These are phyloP conservation scores for Verticillium klebahnii DNA, from an alignment of 2,329 filamentous ascomycete genomes.

Conservation along the genomic window DNA sequence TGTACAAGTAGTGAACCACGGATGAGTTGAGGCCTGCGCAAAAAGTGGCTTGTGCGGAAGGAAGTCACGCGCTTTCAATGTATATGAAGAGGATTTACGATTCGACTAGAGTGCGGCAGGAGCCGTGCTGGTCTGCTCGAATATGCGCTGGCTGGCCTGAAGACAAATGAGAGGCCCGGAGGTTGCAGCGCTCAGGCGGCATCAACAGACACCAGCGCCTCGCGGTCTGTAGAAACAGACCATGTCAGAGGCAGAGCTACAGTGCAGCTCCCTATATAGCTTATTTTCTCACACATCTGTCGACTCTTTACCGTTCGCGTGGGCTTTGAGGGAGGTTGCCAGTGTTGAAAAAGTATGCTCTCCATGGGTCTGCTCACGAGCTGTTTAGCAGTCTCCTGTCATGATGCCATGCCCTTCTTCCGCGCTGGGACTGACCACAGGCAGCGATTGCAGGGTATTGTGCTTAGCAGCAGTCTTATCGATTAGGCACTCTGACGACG, in stretches of 20 bases:
- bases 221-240: neutral
- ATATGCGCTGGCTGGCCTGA: neutral
- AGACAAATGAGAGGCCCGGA: neutral
- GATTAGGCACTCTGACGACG: neutral
- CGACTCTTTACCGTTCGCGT: neutral
- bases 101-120: neutral
- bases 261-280: neutral
- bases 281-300: neutral
- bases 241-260: neutral
- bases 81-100: neutral
- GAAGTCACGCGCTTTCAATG: neutral
- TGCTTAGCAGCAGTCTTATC: neutral
- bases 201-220: neutral
- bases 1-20: slow-evolving; percentile 27
- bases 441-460: too few relatives aligned
- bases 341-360: too few relatives aligned
- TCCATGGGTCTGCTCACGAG: too few relatives aligned
- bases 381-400: too few relatives aligned
- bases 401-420: too few relatives aligned
- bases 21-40: slow-evolving; percentile 1
- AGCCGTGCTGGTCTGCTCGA: neutral
- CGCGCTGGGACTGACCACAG: too few relatives aligned
- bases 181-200: neutral
- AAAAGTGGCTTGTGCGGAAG: neutral
- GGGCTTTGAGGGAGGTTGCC: too few relatives aligned